Conservation (phyloP, 2,329 filamentous ascomycete species). For the Tolypocladium ophioglossoides region DNA sequence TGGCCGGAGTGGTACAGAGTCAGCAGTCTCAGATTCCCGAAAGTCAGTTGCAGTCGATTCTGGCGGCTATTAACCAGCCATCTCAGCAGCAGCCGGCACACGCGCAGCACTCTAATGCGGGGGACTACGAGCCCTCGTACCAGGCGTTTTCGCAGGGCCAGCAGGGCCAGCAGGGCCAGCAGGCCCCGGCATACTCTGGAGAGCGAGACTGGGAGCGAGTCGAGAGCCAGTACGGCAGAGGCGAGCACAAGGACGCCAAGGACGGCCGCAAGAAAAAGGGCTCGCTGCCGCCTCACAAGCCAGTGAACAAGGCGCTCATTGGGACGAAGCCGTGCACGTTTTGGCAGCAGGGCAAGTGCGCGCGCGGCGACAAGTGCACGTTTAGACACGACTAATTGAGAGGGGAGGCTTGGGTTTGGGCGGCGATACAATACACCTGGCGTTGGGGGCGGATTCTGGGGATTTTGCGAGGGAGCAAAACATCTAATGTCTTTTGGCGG, state of each 20-base stretch:
- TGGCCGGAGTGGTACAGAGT: slow-evolving; percentile 3
- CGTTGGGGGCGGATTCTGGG: not conserved
- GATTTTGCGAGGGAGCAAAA: not conserved
- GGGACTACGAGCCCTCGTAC: slow-evolving; percentile 25
- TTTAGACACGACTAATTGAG: slow-evolving; percentile 50
- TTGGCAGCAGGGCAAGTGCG: slow-evolving; percentile 60
- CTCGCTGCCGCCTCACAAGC: slow-evolving; percentile 29
- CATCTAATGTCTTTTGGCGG: not conserved
- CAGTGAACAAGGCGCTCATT: slow-evolving; percentile 45
- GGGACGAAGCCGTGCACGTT: slow-evolving; percentile 62
- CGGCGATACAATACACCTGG: not conserved
- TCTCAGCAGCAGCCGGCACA: slow-evolving; percentile 11
- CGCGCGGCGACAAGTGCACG: slow-evolving; percentile 63
- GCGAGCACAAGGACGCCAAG: slow-evolving; percentile 23
- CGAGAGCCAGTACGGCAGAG: slow-evolving; percentile 18
- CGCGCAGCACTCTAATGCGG: slow-evolving; percentile 8
- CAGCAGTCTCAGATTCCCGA: slow-evolving; percentile 22
- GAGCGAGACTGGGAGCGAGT: slow-evolving; percentile 24
- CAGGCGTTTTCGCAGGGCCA: slow-evolving; percentile 20
- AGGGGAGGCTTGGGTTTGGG: not conserved
- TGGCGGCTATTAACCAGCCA: slow-evolving; percentile 31
- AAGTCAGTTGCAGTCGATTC: slow-evolving; percentile 31
- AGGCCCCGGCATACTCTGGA: slow-evolving; percentile 13
- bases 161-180: slow-evolving; percentile 21
- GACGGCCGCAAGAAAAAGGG: slow-evolving; percentile 29